These are phyloP conservation scores for Neurospora sp. DNA, from an alignment of 495 filamentous ascomycete species.

Conservation along the genomic window DNA sequence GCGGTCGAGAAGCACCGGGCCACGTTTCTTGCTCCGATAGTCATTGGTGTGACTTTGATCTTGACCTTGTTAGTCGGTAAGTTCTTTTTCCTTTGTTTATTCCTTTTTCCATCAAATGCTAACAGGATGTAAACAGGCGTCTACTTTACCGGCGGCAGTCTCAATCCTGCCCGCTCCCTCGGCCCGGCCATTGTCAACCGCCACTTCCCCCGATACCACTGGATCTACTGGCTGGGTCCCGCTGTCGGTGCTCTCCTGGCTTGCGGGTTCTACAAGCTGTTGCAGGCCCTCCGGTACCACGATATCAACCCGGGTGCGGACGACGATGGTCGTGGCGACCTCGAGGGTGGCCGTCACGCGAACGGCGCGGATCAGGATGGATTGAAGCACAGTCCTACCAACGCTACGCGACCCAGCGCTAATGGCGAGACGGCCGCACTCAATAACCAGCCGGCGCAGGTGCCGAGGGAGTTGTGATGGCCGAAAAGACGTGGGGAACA, in stretches of 20 bases:
- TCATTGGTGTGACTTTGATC: conserved; percentile 65
- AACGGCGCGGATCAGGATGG: neutral
- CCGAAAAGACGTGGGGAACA: neutral
- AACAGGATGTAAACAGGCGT: conserved; percentile 26
- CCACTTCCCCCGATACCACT: conserved; percentile 56
- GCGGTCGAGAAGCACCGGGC: conserved; percentile 75
- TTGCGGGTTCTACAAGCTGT: conserved; percentile 54
- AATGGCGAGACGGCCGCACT: neutral
- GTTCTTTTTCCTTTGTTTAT: neutral
- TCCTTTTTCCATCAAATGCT: neutral
- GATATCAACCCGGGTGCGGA: conserved; percentile 52
- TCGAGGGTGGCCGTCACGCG: conserved; percentile 1
- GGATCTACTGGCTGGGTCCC: conserved; percentile 61
- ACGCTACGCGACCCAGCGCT: neutral
- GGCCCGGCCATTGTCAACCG: conserved; percentile 47
- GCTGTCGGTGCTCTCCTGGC: conserved; percentile 49
- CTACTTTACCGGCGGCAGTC: conserved; percentile 48
- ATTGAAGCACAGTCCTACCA: neutral
- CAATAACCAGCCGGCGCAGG: neutral
- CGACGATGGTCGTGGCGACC: conserved; percentile 6
- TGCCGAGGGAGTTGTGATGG: neutral
- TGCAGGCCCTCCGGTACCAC: conserved; percentile 62
- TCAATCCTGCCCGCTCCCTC: conserved; percentile 51
- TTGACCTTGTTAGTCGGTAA: conserved; percentile 52
- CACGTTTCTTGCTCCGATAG: conserved; percentile 69